Evolutionary conservation across 73 alveolate species (phyloP).

Genomic region (Paramecium octaurelia): DNA sequence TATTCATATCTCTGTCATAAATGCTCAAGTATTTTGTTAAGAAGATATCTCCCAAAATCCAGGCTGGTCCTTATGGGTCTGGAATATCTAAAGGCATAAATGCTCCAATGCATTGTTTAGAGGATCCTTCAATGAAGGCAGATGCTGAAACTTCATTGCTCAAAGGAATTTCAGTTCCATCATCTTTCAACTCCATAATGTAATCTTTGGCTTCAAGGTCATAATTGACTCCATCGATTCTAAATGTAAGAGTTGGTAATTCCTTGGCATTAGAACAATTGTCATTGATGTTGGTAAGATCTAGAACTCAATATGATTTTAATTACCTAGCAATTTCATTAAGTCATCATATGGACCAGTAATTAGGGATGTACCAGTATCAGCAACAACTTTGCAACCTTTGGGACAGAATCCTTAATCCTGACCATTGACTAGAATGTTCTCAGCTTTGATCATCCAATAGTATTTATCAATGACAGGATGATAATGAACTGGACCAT

Average conservation of each 20-base stretch:
- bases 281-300: neutral
- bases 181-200: constrained; percentile 20
- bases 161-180: constrained; percentile 53
- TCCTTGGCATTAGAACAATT: neutral
- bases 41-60: constrained; percentile 82
- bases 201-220: constrained; percentile 52
- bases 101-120: constrained; percentile 56
- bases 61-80: constrained; percentile 67
- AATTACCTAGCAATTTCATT: neutral
- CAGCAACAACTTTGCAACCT: constrained; percentile 77
- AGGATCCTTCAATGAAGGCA: constrained; percentile 29
- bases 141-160: neutral
- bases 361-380: constrained; percentile 78
- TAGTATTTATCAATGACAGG: constrained; percentile 75
- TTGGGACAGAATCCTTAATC: constrained; percentile 64
- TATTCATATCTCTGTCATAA: constrained; percentile 83
- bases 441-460: constrained; percentile 76
- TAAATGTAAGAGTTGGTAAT: constrained; percentile 50
- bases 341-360: constrained; percentile 71
- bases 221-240: constrained; percentile 58
- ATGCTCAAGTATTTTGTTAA: constrained; percentile 83
- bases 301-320: neutral
- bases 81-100: constrained; percentile 63
- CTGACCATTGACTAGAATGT: constrained; percentile 67
- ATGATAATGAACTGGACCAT: constrained; percentile 65